Conservation (phyloP, 352 stramenopile species). For the Pythium brachiatum region DNA sequence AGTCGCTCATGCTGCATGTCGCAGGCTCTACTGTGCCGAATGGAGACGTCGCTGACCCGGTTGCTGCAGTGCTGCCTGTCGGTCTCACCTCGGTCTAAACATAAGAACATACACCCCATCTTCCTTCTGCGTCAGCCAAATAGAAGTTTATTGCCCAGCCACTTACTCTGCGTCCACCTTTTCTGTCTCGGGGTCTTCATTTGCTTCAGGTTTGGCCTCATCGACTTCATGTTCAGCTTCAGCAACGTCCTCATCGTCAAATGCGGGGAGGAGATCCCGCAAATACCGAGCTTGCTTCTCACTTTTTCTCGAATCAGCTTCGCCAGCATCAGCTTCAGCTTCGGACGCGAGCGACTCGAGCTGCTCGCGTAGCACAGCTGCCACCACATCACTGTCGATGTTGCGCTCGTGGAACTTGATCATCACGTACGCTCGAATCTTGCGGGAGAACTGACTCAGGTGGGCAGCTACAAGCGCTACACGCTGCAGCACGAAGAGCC, state of each 20-base stretch:
- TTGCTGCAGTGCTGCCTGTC: neutral
- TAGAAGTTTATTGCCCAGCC: conserved; percentile 8
- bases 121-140: neutral
- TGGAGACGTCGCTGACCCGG: neutral
- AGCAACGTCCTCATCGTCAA: conserved; percentile 19
- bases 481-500: conserved; percentile 78
- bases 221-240: conserved; percentile 3
- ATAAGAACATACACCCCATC: neutral
- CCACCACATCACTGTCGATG: conserved; percentile 46
- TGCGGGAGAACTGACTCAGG: conserved; percentile 57
- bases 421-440: conserved; percentile 64
- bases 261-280: conserved; percentile 32
- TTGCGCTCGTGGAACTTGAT: conserved; percentile 77
- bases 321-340: conserved; percentile 17
- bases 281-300: conserved; percentile 39
- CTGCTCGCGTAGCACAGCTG: conserved; percentile 52
- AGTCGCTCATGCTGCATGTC: conserved; percentile 55
- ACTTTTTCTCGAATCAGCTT: conserved; percentile 28
- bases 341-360: conserved; percentile 45
- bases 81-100: neutral
- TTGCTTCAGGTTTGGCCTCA: neutral
- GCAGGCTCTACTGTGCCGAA: conserved; percentile 2
- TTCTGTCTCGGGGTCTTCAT: neutral
- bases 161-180: conserved; percentile 5
- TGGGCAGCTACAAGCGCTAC: conserved; percentile 63